Evolutionary conservation across 768 basidiomycete genomes (phyloP), one percentile per base, ranked within the genome.

Genomic region (Hygrocybe punicea): DNA sequence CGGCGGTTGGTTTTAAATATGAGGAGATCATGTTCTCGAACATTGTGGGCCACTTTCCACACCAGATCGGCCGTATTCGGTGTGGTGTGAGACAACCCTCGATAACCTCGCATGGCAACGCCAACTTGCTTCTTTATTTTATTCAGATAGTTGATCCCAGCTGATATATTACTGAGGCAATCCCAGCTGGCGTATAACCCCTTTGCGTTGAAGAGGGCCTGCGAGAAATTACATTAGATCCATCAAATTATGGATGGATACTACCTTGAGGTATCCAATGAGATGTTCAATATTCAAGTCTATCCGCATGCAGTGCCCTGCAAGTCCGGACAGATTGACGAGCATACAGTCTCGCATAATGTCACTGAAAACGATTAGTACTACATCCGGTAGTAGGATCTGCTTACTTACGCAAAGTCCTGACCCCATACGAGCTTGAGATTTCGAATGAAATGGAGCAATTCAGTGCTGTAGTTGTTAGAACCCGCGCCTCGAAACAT

Each of bases 231-330:
- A n/a, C n/a, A 52, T 29, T 29, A 29, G 8, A 29, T 29, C 4
- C 29, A 29, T 4, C 8, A 4, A 29, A 8, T 4, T 8, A 29
- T 8, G 29, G 8, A 29, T 8, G 8, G 29, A 29, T 4, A 57
- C 10, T 8, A 71, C 70, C 70, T 74, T 76, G 0, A 74, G 42
- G 53, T 71, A 66, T 0, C 65, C 47, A 42, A 76, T 74, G 0
- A 68, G 47, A 56, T 78, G 75, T 39, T 77, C 71, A 1, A 76
- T 74, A 49, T 78, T 76, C 2, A 72, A 5, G 42, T 76, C 70
- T 10, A 75, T 63, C 0, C 57, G 58, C 72, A 76, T 76, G 1
- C 56, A 64, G 49, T 75, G 72, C 0, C 73, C 71, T 6, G 66
- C 56, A 2, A 70, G 52, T 0, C 75, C 73, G 0, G 67, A 66